Base-by-base conservation (phyloP, 495 filamentous ascomycete species). In the Tuber umbilicatum region DNA sequence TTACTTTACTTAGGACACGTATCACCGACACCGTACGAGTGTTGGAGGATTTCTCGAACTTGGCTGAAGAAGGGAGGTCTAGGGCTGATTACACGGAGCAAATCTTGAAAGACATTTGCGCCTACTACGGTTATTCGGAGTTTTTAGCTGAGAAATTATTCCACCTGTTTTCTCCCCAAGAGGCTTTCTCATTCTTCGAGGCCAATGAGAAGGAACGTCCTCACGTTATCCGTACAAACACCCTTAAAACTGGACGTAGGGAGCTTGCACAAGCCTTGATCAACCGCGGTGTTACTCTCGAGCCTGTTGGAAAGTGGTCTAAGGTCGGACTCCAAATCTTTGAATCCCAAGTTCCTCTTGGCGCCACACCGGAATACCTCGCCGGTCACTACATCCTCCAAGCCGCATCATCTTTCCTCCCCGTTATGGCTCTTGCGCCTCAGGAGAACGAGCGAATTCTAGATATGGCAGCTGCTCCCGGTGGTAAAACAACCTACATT, bases 161-260 rank as follows among this genome's bases (percentile, higher is more conserved):
- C 84, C 91, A 92, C 79, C 89, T 99, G 10, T 99, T 99, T 86
- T 88, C 94, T 1, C 92, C 96, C 38, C 90, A 91, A 80, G 96
- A 99, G 85, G 96, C 95, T 0, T 97, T 99, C 75, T 94, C 94
- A 10, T 99, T 99, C 84, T 99, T 99, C 85, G 95, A 99, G 84
- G 94, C 94, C 68, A 99, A 99, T 88, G 95, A 99, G 84, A 93
- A 91, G 37, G 87, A 91, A 31, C 90, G 94, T 69, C 94, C 94
- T 1, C 89, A 97, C 68, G 91, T 94, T 41, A 87, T 89, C 73
- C 92, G 95, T 84, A 97, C 95, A 70, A 99, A 99, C 83, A 98
- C 95, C 10, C 88, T 99, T 68, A 91, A 92, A 73, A 97, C 96
- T 16, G 93, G 94, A 83, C 90, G 95, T 74, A 88, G 95, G 78